Base-by-base conservation (phyloP, 805 yeast genomes). In the Saccharomycopsis sp. region DNA sequence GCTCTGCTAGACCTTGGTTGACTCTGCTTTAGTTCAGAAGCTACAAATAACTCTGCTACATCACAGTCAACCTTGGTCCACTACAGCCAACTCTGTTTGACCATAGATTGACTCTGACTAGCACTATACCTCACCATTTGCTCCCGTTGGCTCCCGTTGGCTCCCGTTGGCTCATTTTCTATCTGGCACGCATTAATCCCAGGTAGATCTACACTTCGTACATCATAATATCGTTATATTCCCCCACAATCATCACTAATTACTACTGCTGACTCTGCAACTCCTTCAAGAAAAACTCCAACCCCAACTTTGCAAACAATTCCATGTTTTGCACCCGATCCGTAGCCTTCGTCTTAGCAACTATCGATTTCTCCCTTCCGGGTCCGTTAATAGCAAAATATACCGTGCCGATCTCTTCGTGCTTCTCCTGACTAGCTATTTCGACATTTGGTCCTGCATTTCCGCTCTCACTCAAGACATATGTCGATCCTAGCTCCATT, bases 381-480 rank as follows among this genome's bases (percentile, higher is more conserved):
- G 92, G 89, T 1, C 91, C 88, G 29, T 83, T 77, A 41, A 88
- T 73, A 1, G 91, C 96, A 52, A 89, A 68, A 65, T 76, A 89
- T 0, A 85, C 92, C 0, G 83, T 79, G 2, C 96, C 96, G 1
- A 82, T 44, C 40, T 61, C 57, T 9, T 59, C 64, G 3, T 54
- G 24, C 53, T 66, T 71, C 9, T 51, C 59, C 3, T 47, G 67
- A 70, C 77, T 50, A 69, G 71, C 7, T 75, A 73, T 64, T 21
- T 61, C 64, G 15, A 68, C 65, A 1, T 66, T 62, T 1, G 95
- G 94, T 1, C 96, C 96, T 0, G 97, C 96, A 75, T 87, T 85
- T 1, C 96, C 97, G 1, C 94, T 85, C 69, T 89, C 97, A 0
- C 91, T 84, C 18, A 89, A 74, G 2, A 89, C 90, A 70, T 83